Conservation (phyloP, 2,329 filamentous ascomycete genomes). For the Sclerotiophoma versabilis region DNA sequence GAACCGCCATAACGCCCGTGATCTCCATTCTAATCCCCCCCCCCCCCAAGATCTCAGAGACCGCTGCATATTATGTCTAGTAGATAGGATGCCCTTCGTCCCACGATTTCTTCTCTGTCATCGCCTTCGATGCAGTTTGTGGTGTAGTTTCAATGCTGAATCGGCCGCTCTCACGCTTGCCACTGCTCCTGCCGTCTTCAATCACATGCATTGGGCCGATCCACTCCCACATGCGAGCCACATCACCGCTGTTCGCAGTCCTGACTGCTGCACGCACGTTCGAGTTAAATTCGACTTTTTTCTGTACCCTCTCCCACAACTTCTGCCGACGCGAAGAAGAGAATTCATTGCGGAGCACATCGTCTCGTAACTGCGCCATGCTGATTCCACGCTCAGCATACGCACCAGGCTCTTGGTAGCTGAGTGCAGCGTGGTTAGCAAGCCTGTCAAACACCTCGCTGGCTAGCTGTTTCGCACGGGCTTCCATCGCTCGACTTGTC, state of each 20-base stretch:
- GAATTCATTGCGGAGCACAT: slow-evolving; percentile 84
- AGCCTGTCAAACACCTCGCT: slow-evolving; percentile 84
- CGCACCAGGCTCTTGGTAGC: slow-evolving; percentile 67
- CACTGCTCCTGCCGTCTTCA: slow-evolving; percentile 45
- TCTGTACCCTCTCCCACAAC: slow-evolving; percentile 83
- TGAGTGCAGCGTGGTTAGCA: slow-evolving; percentile 82
- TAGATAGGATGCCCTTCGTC: slow-evolving; percentile 58
- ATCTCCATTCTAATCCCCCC: slow-evolving; percentile 6
- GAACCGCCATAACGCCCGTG: slow-evolving; percentile 7
- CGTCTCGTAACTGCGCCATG: slow-evolving; percentile 87
- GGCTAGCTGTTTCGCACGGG: slow-evolving; percentile 82
- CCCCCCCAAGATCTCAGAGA: background rate
- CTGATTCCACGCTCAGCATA: slow-evolving; percentile 82
- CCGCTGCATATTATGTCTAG: slow-evolving; percentile 28
- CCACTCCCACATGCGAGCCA: slow-evolving; percentile 73
- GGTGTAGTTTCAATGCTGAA: slow-evolving; percentile 47
- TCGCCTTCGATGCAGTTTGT: slow-evolving; percentile 36
- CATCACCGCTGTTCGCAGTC: slow-evolving; percentile 62
- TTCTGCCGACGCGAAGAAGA: slow-evolving; percentile 76
- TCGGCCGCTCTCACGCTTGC: slow-evolving; percentile 41
- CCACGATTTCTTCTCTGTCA: slow-evolving; percentile 51
- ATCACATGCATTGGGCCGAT: slow-evolving; percentile 65
- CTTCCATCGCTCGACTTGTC: slow-evolving; percentile 69
- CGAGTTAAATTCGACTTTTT: slow-evolving; percentile 89
- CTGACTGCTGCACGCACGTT: slow-evolving; percentile 84